Evolutionary conservation across 352 stramenopile species (phyloP).

Genomic region (Phytophthora idaei): DNA sequence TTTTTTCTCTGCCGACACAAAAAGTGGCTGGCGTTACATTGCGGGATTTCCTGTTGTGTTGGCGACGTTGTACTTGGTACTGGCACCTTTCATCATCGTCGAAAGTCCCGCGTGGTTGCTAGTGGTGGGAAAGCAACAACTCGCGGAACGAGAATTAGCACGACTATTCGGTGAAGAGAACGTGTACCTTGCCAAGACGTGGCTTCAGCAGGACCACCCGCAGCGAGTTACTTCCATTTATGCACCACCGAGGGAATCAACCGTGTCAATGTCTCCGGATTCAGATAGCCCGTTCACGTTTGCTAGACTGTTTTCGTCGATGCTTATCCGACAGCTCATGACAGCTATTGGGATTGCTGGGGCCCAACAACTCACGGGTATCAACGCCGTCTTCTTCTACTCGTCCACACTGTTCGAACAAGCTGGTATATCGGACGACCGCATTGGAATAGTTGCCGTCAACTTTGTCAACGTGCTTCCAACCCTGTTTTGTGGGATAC

Average conservation of each 20-base stretch:
- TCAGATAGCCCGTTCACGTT: conserved; percentile 22
- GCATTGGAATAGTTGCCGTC: conserved; percentile 38
- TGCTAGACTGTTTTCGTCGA: neutral
- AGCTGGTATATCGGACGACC: conserved; percentile 41
- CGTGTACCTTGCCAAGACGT: neutral
- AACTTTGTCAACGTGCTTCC: conserved; percentile 43
- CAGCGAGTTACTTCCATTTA: neutral
- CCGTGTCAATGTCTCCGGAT: conserved; percentile 20
- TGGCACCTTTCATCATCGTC: neutral
- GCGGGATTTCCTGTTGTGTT: neutral
- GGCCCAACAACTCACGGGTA: conserved; percentile 53
- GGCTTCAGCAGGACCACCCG: neutral
- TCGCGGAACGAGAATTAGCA: neutral
- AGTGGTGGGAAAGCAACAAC: neutral
- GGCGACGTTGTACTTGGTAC: neutral
- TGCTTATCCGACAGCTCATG: conserved; percentile 36
- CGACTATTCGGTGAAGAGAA: conserved; percentile 1
- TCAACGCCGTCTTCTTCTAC: conserved; percentile 62
- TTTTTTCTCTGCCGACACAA: neutral
- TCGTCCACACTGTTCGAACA: conserved; percentile 46
- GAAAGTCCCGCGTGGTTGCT: neutral
- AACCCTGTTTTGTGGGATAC: conserved; percentile 32
- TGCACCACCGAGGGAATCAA: neutral
- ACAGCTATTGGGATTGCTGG: conserved; percentile 38
- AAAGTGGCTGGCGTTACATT: conserved; percentile 1